Conservation (phyloP, 2,329 filamentous ascomycete genomes). For the Aspergillus persii region DNA sequence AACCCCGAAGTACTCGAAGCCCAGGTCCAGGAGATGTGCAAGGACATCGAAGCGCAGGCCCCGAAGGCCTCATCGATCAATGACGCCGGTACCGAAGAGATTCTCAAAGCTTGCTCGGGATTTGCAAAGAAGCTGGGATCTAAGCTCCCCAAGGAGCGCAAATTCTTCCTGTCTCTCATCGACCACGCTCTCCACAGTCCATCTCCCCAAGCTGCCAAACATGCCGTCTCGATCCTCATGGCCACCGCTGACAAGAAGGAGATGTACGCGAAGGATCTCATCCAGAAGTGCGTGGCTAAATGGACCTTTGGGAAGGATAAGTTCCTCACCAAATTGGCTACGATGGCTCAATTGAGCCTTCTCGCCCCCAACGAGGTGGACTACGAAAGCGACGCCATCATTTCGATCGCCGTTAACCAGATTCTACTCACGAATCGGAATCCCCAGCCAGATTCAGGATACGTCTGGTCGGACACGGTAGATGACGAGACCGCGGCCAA, state of each 20-base stretch:
- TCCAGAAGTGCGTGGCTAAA: slow-evolving; percentile 71
- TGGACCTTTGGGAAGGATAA: slow-evolving; percentile 70
- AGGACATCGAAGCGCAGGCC: slow-evolving; percentile 75
- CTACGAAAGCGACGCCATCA: slow-evolving; percentile 72
- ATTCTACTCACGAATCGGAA: slow-evolving; percentile 70
- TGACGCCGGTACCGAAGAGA: slow-evolving; percentile 75
- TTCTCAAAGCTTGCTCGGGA: slow-evolving; percentile 87
- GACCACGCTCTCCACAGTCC: slow-evolving; percentile 79
- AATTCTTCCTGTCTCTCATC: slow-evolving; percentile 76
- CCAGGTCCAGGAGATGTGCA: slow-evolving; percentile 87
- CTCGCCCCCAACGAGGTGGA: slow-evolving; percentile 70
- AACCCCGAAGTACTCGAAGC: slow-evolving; percentile 90
- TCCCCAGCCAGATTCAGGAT: slow-evolving; percentile 51
- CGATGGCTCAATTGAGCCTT: slow-evolving; percentile 67
- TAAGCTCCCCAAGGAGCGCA: slow-evolving; percentile 77
- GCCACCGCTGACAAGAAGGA: slow-evolving; percentile 74
- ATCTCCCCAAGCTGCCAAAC: slow-evolving; percentile 82
- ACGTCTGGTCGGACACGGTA: slow-evolving; percentile 67
- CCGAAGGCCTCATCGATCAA: slow-evolving; percentile 68
- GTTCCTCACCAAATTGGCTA: slow-evolving; percentile 62
- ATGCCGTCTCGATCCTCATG: slow-evolving; percentile 87
- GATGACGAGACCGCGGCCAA: slow-evolving; percentile 84
- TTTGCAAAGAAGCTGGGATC: slow-evolving; percentile 83
- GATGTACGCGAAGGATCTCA: slow-evolving; percentile 79
- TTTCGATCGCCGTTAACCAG: slow-evolving; percentile 72